Conservation (phyloP, 2,329 filamentous ascomycete species). For the Phoma herbarum region DNA sequence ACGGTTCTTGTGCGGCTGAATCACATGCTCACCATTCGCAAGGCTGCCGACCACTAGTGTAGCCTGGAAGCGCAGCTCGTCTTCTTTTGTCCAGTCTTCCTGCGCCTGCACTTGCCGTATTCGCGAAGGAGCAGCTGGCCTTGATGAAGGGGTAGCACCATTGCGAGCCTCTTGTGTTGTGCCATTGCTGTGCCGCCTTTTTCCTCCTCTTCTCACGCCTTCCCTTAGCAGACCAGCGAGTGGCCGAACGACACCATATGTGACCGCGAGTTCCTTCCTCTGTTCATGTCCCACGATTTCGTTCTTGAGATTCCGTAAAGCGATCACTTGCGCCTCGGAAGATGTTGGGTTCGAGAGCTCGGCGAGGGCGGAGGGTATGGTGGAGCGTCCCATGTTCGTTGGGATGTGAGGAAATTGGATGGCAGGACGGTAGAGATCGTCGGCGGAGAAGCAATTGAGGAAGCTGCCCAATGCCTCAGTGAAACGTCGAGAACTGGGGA, state of each 20-base stretch:
- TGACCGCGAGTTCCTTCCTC: slow-evolving; percentile 82
- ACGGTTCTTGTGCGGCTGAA: neutral
- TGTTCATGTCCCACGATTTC: slow-evolving; percentile 87
- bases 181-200: slow-evolving; percentile 56
- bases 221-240: slow-evolving; percentile 63
- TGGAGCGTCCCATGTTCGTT: slow-evolving; percentile 48
- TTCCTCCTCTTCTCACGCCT: slow-evolving; percentile 55
- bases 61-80: slow-evolving; percentile 77
- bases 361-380: slow-evolving; percentile 47
- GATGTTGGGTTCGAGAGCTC: slow-evolving; percentile 52
- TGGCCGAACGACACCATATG: slow-evolving; percentile 71
- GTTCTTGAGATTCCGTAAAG: slow-evolving; percentile 82
- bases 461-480: neutral
- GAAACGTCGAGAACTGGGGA: slow-evolving; percentile 11
- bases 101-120: slow-evolving; percentile 1
- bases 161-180: slow-evolving; percentile 16
- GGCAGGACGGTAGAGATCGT: neutral
- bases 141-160: neutral
- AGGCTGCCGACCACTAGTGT: slow-evolving; percentile 85
- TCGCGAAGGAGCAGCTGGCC: neutral
- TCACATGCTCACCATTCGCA: slow-evolving; percentile 72
- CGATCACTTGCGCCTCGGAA: slow-evolving; percentile 56
- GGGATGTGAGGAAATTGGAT: neutral
- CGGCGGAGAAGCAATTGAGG: neutral
- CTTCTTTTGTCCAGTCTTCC: slow-evolving; percentile 65